Percentiles rank a stretch among this genome's conserved stretches.
phyloP scores from a whole-genome alignment of 169 alveolate genomes.

The Babesia ovis region DNA sequence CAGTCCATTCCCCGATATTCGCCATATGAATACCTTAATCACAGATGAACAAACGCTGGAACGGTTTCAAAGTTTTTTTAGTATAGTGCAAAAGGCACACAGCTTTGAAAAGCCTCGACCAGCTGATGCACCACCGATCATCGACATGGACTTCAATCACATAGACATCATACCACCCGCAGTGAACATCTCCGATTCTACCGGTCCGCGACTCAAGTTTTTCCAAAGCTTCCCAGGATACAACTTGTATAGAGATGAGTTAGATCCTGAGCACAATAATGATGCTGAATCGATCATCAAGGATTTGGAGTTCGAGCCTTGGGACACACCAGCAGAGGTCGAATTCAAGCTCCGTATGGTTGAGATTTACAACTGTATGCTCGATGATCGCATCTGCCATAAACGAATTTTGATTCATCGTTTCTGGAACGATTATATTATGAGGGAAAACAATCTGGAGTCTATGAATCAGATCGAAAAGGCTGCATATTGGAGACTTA shows the following conservation, averaged over 20 bases:
- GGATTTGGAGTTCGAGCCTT: conserved; percentile 90
- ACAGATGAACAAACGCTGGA: background rate
- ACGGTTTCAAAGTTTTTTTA: background rate
- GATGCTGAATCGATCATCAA: conserved; percentile 95
- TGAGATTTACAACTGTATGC: conserved; percentile 52
- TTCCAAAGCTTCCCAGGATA: conserved; percentile 83
- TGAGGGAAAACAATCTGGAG: conserved; percentile 36
- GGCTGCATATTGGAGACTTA: conserved; percentile 60
- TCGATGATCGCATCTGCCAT: conserved; percentile 57
- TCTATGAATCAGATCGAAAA: conserved; percentile 53
- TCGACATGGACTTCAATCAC: conserved; percentile 13
- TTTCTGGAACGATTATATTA: conserved; percentile 44
- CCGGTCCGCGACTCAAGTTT: conserved; percentile 29
- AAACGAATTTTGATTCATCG: conserved; percentile 59
- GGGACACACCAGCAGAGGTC: conserved; percentile 64
- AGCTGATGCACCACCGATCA: background rate
- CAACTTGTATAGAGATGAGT: conserved; percentile 93
- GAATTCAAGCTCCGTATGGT: conserved; percentile 57
- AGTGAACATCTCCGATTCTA: conserved; percentile 23
- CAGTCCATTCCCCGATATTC: conserved; percentile 70
- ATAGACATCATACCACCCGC: conserved; percentile 51
- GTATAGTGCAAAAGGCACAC: conserved; percentile 9
- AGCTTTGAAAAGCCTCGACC: background rate
- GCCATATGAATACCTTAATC: conserved; percentile 42
- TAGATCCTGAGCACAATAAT: conserved; percentile 92